Percentiles rank a stretch among this genome's conserved stretches.
Conservation (phyloP, 2,329 filamentous ascomycete species). For the Leptographium flavum region DNA sequence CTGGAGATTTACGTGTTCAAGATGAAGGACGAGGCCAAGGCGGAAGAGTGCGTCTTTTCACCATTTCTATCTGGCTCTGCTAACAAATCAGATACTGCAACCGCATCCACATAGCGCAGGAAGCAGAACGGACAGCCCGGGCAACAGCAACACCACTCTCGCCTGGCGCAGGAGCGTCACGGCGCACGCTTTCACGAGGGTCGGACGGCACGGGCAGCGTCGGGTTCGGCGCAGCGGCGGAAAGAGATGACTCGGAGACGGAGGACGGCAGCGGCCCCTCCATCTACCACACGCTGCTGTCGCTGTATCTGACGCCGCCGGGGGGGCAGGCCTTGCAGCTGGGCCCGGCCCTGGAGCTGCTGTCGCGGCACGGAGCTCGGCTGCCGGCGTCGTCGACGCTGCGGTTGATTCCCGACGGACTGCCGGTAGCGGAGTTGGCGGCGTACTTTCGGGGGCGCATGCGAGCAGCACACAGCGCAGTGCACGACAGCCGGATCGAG, state of each 20-base stretch:
- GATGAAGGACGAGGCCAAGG: conserved; percentile 72
- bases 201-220: neutral
- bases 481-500: conserved; percentile 69
- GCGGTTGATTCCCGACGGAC: conserved; percentile 65
- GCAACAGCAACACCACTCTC: neutral
- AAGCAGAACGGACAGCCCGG: conserved; percentile 15
- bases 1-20: conserved; percentile 97
- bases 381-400: conserved; percentile 79
- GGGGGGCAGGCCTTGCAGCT: conserved; percentile 58
- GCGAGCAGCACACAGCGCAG: conserved; percentile 65
- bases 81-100: conserved; percentile 62
- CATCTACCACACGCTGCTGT: conserved; percentile 84
- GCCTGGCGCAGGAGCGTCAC: neutral
- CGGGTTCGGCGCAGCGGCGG: conserved; percentile 5
- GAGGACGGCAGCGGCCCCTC: conserved; percentile 36
- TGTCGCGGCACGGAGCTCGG: conserved; percentile 86
- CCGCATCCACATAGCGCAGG: conserved; percentile 54
- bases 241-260: neutral
- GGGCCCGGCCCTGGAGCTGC: conserved; percentile 65
- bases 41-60: conserved; percentile 60
- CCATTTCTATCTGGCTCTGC: neutral
- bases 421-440: conserved; percentile 67
- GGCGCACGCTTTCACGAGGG: neutral
- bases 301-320: conserved; percentile 75
- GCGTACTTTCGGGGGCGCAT: conserved; percentile 89